These are phyloP conservation scores for Aspergillus sp. DNA, from an alignment of 2,329 filamentous ascomycete genomes.

Conservation along the genomic window DNA sequence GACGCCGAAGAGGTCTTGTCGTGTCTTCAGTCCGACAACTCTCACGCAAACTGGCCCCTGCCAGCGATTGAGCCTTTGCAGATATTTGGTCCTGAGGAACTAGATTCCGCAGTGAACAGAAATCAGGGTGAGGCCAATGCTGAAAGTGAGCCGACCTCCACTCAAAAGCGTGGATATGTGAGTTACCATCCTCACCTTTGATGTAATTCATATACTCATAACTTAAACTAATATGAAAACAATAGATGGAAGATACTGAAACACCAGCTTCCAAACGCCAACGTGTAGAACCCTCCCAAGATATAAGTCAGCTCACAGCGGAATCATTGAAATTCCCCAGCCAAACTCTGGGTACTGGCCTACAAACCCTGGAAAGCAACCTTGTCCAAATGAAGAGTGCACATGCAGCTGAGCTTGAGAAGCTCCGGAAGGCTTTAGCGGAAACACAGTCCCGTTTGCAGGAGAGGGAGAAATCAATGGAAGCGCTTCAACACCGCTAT, in stretches of 20 bases:
- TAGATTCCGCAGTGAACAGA: conserved; percentile 11
- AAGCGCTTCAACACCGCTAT: conserved; percentile 38
- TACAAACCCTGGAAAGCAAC: conserved; percentile 22
- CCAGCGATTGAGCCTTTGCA: conserved; percentile 32
- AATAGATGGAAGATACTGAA: conserved; percentile 25
- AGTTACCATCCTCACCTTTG: conserved; percentile 7
- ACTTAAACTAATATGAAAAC: conserved; percentile 10
- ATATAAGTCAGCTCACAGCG: conserved; percentile 28
- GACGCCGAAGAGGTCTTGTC: conserved; percentile 32
- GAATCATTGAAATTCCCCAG: conserved; percentile 27
- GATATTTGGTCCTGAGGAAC: conserved; percentile 23
- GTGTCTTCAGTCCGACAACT: conserved; percentile 29
- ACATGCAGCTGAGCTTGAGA: conserved; percentile 25
- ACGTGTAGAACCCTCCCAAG: conserved; percentile 29
- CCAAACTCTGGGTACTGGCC: conserved; percentile 23
- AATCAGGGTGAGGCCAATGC: conserved; percentile 2
- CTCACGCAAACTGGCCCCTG: conserved; percentile 32
- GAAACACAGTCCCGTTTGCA: conserved; percentile 21
- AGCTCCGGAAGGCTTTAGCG: conserved; percentile 22
- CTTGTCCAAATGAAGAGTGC: conserved; percentile 26
- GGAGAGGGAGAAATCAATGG: conserved; percentile 28
- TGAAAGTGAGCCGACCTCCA: background rate
- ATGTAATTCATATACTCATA: background rate
- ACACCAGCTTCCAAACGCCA: conserved; percentile 31
- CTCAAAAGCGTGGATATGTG: conserved; percentile 28